Base-by-base conservation (phyloP, 129 eudicot genomes). In the Lactuca sativa region DNA sequence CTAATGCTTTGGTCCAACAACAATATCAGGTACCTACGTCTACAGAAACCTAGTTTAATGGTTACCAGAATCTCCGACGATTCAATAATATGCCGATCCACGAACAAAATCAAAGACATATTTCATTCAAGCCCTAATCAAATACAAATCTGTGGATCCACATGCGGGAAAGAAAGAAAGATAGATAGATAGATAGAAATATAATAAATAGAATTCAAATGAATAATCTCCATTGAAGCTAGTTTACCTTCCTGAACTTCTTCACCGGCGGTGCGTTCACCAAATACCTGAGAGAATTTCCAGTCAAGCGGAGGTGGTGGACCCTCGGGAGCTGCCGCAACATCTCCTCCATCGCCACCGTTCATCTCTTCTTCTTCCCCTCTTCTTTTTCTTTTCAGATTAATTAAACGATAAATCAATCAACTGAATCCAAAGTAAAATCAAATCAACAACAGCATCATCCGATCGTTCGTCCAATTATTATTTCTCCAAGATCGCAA, bases 201-300 rank as follows among this genome's bases (percentile, higher is more conserved):
- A 65, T n/a, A 56, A 56, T 18, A 11, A 17, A 38, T 36, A 21
- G 30, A 47, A 17, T 13, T 30, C 11, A 31, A 8, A 54, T 69
- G 15, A 14, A 30, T 30, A 36, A 54, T 67, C 0, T 48, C 30
- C 11, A 71, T 60, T 77, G 55, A n/a, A 13, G 71, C 71, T 48
- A 55, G 59, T 32, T 43, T 76, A 83, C 88, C 82, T 76, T 83
- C 90, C 61, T 86, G 88, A 21, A 84, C 90, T 76, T 82, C 88
- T 63, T 90, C 95, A 15, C 90, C 96, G 59, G 88, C 83, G 31
- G 85, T 68, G 25, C 86, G 84, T 76, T 86, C 95, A 54, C 90
- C 96, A 9, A 86, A 90, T 16, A 90, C 96, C 90, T 90, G 93
- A 58, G 96, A 84, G 69, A 86, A 90, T 67, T 84, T 90, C 96